Evolutionary conservation across 768 basidiomycete species (phyloP).

Genomic region (Gymnopilus dilepis): DNA sequence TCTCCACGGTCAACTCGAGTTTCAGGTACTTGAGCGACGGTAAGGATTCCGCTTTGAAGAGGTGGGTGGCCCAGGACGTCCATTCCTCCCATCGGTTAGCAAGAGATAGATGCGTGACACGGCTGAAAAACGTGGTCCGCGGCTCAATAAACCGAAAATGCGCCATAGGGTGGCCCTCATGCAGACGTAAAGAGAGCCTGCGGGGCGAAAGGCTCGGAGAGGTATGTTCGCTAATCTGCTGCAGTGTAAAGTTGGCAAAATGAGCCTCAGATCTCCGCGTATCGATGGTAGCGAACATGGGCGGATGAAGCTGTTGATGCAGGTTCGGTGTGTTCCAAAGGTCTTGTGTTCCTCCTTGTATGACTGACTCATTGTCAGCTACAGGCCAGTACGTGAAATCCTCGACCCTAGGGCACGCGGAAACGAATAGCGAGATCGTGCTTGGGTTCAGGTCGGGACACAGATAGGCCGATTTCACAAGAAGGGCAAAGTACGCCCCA

Average conservation of each 20-base stretch:
- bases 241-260: not conserved
- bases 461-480: conserved; percentile 34
- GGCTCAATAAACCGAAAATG: conserved; percentile 29
- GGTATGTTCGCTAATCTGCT: conserved; percentile 5
- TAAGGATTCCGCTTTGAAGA: conserved; percentile 26
- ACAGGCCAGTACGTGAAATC: conserved; percentile 43
- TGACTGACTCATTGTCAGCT: not conserved
- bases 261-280: conserved; percentile 5
- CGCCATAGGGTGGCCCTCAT: conserved; percentile 24
- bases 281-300: not conserved
- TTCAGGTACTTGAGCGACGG: conserved; percentile 42
- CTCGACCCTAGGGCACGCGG: conserved; percentile 39
- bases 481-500: not conserved
- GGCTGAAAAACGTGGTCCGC: conserved; percentile 37
- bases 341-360: too few species aligned
- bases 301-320: not conserved
- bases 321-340: not conserved
- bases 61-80: conserved; percentile 39
- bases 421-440: conserved; percentile 36
- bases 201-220: conserved; percentile 34
- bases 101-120: conserved; percentile 44
- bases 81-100: conserved; percentile 50
- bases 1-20: conserved; percentile 41
- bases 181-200: conserved; percentile 37
- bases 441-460: conserved; percentile 39